Base-by-base conservation (phyloP, 495 filamentous ascomycete genomes). In the Talaromyces borbonicus region DNA sequence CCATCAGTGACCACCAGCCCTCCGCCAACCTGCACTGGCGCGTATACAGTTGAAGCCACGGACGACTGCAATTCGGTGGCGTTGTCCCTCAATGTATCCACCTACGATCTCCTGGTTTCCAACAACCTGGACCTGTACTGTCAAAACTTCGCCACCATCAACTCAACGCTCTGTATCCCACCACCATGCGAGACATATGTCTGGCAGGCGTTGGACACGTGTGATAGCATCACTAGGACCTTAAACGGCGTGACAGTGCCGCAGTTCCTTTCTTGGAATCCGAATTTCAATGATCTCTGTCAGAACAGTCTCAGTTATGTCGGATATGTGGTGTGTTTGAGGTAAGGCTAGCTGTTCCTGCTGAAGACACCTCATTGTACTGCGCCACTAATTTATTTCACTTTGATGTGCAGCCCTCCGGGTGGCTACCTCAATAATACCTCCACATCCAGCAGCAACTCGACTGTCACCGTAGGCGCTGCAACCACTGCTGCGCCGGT, bases 51-150 rank as follows among this genome's bases (percentile, higher is more conserved):
- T 8, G 9, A 46, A 8, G 8, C 40, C 12, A 54, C 50, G 31
- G 54, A 56, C 33, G 61, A 52, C 22, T 67, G 62, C 49, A 46
- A 50, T 8, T 38, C 37, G 2, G 50, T 67, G 30, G 48, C 54
- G 12, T 39, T 52, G 23, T 42, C 49, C n/a, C 50, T 50, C 25
- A 52, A 51, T 14, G 60, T 63, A 38, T 56, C 60, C 12, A 52
- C 52, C 9, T 46, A 49, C 9, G 52, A 55, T 32, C 39, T 67
- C 9, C 40, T 40, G 7, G 22, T 47, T 22, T 51, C 45, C 40
- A 61, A 66, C 45, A 48, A 48, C 5, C 40, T 55, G 16, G 25
- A 23, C 6, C 29, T 43, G 11, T 32, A 54, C 24, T 47, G 52
- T 25, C 5, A n/a, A 3, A 43, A 51, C 23, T 54, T 54, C 16